phyloP scores from a whole-genome alignment of 129 eudicot species.

The Kitagawia praeruptora region DNA sequence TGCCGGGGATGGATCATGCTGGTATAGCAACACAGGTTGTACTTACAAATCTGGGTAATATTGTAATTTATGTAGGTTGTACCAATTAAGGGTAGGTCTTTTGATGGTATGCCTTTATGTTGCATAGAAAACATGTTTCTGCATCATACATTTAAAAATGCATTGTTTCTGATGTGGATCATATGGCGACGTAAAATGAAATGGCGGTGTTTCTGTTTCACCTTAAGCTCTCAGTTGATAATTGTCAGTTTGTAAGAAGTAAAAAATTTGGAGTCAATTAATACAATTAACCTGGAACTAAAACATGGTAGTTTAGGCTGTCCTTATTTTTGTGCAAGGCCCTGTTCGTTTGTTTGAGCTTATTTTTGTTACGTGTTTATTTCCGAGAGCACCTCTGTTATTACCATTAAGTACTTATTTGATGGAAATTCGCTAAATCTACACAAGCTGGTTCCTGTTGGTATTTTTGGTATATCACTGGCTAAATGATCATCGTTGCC shows the following conservation, averaged over 20 bases:
- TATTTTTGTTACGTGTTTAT: neutral
- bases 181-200: neutral
- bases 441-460: neutral
- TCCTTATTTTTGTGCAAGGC: neutral
- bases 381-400: neutral
- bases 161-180: neutral
- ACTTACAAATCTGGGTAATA: neutral
- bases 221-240: neutral
- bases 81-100: neutral
- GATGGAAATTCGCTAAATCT: no score
- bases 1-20: conserved; percentile 98
- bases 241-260: neutral
- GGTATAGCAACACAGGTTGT: conserved; percentile 99
- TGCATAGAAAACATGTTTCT: neutral
- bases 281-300: neutral
- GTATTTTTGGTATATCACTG: neutral
- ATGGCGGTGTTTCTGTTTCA: neutral
- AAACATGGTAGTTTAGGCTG: neutral
- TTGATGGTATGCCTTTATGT: neutral
- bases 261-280: no score
- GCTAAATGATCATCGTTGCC: neutral
- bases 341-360: neutral
- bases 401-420: neutral
- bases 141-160: neutral
- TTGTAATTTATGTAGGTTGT: neutral